Evolutionary conservation across 129 eudicot species (phyloP), one percentile per base, ranked within the genome.

Genomic region (Ambrosia artemisiifolia): DNA sequence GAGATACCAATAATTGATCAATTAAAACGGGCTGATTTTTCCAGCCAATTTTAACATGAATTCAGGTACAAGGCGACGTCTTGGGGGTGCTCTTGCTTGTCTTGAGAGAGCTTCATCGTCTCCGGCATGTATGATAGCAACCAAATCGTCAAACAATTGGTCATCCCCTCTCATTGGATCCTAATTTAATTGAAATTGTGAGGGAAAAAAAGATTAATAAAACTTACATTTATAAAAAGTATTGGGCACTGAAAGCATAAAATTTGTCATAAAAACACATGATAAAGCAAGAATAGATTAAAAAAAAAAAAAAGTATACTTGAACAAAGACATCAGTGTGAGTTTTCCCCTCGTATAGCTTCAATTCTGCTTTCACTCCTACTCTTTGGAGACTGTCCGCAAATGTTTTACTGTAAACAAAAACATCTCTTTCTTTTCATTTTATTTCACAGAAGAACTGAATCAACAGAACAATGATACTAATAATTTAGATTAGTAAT

Each of bases 111-210:
- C 91, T 80, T 94, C 86, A 13, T 80, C 47, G 71, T 88, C 96
- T 61, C 84, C 97, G 43, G 83, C 93, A 74, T 94, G 94, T 64
- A 94, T 81, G 19, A 74, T 50, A 30, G 81, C 71, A 36, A 94
- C 86, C 55, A 94, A 70, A 83, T 94, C 97, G 6, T 90, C 97
- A 67, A 86, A 90, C 88, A 94, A 47, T 42, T 88, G 77, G 77
- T 94, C 99, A 14, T 90, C 93, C 7, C 99, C 99, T 81, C 99
- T 88, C 99, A 94, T 90, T 35, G 99, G 99, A 82, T 94, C 99
- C 99, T 94, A 72, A 83, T 40, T 62, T 17, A 24, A 17, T 57
- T 48, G 16, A 74, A 10, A 71, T 28, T 28, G 55, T 59, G n/a
- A 30, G 12, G 51, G 54, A 32, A 53, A 44, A 43, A 2, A 74